Percentiles rank a stretch among this genome's conserved stretches.
phyloP scores from a whole-genome alignment of 2,329 filamentous ascomycete species.

The Talaromyces funiculosus region DNA sequence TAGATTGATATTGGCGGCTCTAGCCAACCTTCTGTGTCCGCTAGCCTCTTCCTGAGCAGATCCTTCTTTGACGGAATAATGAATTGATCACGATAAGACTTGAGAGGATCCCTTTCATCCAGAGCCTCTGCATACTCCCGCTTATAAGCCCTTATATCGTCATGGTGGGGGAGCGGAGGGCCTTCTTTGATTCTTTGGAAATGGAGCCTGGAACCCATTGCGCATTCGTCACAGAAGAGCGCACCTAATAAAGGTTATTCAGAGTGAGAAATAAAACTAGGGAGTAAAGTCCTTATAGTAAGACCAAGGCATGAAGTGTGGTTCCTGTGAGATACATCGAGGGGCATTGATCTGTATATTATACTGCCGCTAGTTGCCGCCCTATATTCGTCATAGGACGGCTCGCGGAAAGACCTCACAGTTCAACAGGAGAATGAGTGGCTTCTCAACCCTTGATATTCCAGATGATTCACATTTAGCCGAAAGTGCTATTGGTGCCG shows the following conservation, averaged over 20 bases:
- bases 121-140: conserved; percentile 43
- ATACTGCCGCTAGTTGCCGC: neutral
- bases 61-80: conserved; percentile 70
- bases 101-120: conserved; percentile 56
- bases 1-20: conserved; percentile 51
- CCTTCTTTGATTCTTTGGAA: conserved; percentile 23
- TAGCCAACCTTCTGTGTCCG: conserved; percentile 38
- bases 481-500: neutral
- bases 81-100: conserved; percentile 62
- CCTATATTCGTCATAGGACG: neutral
- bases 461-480: neutral
- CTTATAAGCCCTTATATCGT: conserved; percentile 28
- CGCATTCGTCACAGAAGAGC: neutral
- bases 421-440: neutral
- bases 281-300: neutral
- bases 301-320: neutral
- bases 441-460: no score
- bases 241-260: neutral
- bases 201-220: conserved; percentile 27
- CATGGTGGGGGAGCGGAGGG: conserved; percentile 18
- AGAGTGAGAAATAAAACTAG: neutral
- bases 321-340: neutral
- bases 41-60: conserved; percentile 58
- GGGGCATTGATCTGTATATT: neutral
- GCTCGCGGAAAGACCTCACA: neutral